Percentiles rank a stretch among this genome's conserved stretches.
Conservation (phyloP, 768 basidiomycete species). For the Tricholoma saponaceum region DNA sequence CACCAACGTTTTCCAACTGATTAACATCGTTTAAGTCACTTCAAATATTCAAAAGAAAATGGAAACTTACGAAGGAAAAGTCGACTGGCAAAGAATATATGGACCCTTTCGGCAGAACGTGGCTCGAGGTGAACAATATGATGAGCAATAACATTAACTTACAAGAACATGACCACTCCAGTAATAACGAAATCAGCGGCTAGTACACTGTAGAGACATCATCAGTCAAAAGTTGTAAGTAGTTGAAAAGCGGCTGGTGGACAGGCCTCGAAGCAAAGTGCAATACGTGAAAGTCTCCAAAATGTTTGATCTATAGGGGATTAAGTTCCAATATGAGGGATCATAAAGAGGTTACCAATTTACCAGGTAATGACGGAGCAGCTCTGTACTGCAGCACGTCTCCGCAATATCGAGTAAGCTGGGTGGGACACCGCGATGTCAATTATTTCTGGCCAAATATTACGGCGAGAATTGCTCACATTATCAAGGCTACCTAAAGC, state of each 20-base stretch:
- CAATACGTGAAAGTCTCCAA: neutral
- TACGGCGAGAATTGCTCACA: constrained; percentile 3
- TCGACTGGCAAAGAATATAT: constrained; percentile 2
- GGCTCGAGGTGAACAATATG: no score
- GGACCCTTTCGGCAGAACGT: neutral
- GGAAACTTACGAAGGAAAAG: neutral
- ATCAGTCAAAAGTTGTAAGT: neutral
- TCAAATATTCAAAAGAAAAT: neutral
- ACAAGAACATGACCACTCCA: neutral
- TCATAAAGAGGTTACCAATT: neutral
- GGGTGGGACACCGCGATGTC: no score
- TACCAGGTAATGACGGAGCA: constrained; percentile 13
- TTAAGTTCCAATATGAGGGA: neutral
- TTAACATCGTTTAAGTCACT: neutral
- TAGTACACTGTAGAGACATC: neutral
- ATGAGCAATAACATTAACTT: neutral
- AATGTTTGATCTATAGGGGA: neutral
- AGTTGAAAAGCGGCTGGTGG: neutral
- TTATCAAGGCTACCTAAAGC: constrained; percentile 4
- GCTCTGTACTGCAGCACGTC: constrained; percentile 8
- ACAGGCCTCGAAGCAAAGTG: neutral
- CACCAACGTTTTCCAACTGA: constrained; percentile 1
- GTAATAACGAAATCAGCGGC: neutral
- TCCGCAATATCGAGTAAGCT: constrained; percentile 3
- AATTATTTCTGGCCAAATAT: neutral